Percentiles rank a stretch among this genome's conserved stretches.
Conservation (phyloP, 495 filamentous ascomycete species). For the Lophiotrema nucula region DNA sequence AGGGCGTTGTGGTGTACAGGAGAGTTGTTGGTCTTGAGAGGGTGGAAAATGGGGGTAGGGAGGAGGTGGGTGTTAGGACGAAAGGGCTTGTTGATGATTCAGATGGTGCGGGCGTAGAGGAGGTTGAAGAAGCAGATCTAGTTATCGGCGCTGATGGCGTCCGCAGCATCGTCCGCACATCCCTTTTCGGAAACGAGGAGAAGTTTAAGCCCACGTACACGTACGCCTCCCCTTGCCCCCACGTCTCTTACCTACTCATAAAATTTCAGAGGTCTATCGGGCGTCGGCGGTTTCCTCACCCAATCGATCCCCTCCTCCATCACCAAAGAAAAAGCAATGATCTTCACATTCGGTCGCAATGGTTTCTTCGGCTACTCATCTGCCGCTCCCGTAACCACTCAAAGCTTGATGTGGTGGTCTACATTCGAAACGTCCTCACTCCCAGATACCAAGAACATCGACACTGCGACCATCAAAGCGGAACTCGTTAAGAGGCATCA, state of each 20-base stretch:
- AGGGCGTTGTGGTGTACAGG: slow-evolving; percentile 21
- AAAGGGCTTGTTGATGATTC: too few relatives aligned
- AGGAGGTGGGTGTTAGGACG: slow-evolving; percentile 37
- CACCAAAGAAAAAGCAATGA: slow-evolving; percentile 48
- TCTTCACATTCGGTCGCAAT: slow-evolving; percentile 52
- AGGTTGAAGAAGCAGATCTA: slow-evolving; percentile 49
- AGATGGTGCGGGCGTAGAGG: slow-evolving; percentile 33
- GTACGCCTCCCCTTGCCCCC: slow-evolving; percentile 30
- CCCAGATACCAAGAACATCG: slow-evolving; percentile 37
- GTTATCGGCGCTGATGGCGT: slow-evolving; percentile 64
- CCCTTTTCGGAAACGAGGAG: slow-evolving; percentile 44
- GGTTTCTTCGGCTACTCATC: slow-evolving; percentile 59
- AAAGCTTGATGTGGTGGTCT: slow-evolving; percentile 33
- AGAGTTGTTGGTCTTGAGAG: slow-evolving; percentile 17
- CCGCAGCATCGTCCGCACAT: slow-evolving; percentile 49
- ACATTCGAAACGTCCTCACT: slow-evolving; percentile 21
- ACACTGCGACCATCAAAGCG: slow-evolving; percentile 42
- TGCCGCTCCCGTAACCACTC: neutral
- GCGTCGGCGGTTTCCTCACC: slow-evolving; percentile 55
- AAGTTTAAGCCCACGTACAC: slow-evolving; percentile 46
- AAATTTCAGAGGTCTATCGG: slow-evolving; percentile 46
- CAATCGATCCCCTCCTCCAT: slow-evolving; percentile 33
- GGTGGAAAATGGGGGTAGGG: neutral
- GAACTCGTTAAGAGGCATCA: slow-evolving; percentile 49
- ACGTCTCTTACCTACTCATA: neutral